These are phyloP conservation scores for Paramecium sexaurelia DNA, from an alignment of 73 alveolate species.

Conservation along the genomic window DNA sequence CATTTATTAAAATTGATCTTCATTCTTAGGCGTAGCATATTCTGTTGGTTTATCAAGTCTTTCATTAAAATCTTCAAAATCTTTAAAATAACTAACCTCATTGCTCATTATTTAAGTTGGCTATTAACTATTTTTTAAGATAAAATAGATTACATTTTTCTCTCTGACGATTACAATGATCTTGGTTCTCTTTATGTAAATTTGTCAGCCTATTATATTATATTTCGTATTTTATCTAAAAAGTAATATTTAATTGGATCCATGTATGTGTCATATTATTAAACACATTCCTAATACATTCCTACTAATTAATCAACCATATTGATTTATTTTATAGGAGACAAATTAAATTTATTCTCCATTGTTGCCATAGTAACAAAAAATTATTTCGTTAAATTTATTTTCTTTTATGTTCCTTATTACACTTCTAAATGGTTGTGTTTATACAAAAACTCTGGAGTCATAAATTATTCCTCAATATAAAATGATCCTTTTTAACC, in stretches of 20 bases:
- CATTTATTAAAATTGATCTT: background rate
- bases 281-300: constrained; percentile 47
- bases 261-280: constrained; percentile 7
- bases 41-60: constrained; percentile 55
- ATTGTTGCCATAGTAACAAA: background rate
- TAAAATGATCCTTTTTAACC: background rate
- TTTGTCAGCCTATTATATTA: background rate
- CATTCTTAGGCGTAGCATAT: constrained; percentile 22
- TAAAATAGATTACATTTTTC: background rate
- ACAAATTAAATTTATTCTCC: background rate
- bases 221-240: background rate
- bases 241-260: constrained; percentile 54
- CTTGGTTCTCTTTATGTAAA: constrained; percentile 39
- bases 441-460: constrained; percentile 41
- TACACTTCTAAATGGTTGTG: background rate
- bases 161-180: constrained; percentile 14
- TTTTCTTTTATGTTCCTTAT: background rate
- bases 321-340: background rate
- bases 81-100: constrained; percentile 42
- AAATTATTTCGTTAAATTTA: constrained; percentile 29
- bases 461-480: constrained; percentile 39
- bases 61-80: constrained; percentile 7
- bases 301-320: constrained; percentile 53
- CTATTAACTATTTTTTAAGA: background rate
- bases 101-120: background rate